These are phyloP conservation scores for Pythium brachiatum DNA, from an alignment of 352 stramenopile genomes.

Conservation along the genomic window DNA sequence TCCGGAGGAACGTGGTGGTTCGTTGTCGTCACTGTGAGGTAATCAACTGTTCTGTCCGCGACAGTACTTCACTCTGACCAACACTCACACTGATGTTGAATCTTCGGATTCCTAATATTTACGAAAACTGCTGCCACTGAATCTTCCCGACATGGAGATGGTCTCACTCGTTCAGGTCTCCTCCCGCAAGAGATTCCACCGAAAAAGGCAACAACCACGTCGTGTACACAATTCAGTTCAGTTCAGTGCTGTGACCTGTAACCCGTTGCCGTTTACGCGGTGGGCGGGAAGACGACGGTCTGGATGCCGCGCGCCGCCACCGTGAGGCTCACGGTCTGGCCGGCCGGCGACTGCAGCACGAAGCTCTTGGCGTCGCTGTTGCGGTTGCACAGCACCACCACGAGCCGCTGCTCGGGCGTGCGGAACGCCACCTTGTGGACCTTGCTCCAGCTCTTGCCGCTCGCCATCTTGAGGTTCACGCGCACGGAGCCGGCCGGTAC, in stretches of 20 bases:
- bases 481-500: constrained; percentile 46
- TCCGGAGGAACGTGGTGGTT: not conserved
- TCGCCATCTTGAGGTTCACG: constrained; percentile 35
- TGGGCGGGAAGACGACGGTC: constrained; percentile 29
- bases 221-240: too few species aligned
- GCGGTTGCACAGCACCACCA: constrained; percentile 40
- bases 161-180: not conserved
- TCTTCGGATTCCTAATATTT: constrained; percentile 13
- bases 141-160: constrained; percentile 1
- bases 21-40: not conserved
- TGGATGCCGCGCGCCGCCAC: constrained; percentile 21
- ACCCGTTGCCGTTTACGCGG: not conserved
- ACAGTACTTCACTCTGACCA: not conserved
- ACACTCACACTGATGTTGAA: not conserved
- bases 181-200: not conserved
- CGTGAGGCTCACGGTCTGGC: constrained; percentile 10
- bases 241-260: not conserved
- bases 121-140: not conserved
- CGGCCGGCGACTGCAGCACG: constrained; percentile 14
- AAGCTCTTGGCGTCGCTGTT: constrained; percentile 10
- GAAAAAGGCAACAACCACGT: not conserved
- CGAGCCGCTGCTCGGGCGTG: constrained; percentile 37
- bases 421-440: constrained; percentile 47
- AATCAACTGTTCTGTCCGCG: not conserved
- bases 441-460: constrained; percentile 22